Evolutionary conservation across 2,329 filamentous ascomycete species (phyloP).

Genomic region (Dactylellina sp.): DNA sequence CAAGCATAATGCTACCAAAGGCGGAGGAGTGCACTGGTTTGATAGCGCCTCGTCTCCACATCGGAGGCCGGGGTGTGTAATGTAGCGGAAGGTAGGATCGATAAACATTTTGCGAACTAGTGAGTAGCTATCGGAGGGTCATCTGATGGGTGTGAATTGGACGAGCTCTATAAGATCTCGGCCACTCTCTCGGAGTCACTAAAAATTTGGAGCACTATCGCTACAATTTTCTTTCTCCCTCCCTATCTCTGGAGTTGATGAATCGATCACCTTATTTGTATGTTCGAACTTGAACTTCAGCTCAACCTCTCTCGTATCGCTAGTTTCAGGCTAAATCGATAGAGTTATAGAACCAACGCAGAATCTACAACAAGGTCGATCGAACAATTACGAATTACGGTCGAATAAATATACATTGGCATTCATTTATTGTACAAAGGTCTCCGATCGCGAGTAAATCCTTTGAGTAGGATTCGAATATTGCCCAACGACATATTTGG

Average conservation of each 20-base stretch:
- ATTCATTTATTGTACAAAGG: no score
- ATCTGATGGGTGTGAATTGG: conserved; percentile 1
- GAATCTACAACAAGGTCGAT: background rate
- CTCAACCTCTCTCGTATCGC: no score
- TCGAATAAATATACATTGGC: background rate
- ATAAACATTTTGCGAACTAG: conserved; percentile 15
- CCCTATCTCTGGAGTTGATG: background rate
- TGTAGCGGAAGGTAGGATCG: conserved; percentile 28
- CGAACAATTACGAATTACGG: background rate
- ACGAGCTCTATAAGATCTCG: conserved; percentile 34
- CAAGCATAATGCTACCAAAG: conserved; percentile 22
- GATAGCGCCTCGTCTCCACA: conserved; percentile 16
- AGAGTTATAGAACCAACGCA: background rate
- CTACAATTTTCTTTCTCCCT: background rate
- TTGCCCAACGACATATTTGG: no score
- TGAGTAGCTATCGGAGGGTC: conserved; percentile 14
- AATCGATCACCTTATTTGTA: no score
- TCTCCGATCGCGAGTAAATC: no score
- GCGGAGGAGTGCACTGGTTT: conserved; percentile 40
- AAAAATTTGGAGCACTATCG: background rate
- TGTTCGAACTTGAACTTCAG: no score
- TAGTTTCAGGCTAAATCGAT: background rate
- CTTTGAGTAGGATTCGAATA: no score
- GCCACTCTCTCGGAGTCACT: conserved; percentile 14
- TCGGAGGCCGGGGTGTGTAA: conserved; percentile 22